Conservation (phyloP, 306 rosid species). For the Malus fusca region DNA sequence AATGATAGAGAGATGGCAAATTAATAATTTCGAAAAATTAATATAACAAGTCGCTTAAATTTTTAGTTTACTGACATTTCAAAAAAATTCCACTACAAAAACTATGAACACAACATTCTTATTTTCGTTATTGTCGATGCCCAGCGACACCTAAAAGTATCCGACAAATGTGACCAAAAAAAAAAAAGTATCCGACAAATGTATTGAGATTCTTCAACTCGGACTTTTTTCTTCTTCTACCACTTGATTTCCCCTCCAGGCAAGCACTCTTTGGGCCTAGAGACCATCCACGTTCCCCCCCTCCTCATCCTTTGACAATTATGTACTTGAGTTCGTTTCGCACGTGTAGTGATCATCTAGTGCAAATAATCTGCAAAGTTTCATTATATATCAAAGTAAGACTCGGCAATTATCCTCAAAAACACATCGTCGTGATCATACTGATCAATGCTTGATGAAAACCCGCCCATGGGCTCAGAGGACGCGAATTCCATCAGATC, state of each 20-base stretch:
- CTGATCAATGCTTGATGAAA: constrained; percentile 14
- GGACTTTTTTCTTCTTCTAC: neutral
- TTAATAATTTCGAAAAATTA: no score
- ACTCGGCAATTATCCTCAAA: neutral
- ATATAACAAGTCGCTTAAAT: no score
- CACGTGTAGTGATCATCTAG: constrained; percentile 27
- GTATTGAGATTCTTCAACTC: neutral
- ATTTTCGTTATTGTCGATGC: neutral
- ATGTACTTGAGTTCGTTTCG: constrained; percentile 2
- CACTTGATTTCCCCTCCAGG: neutral
- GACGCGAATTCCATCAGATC: constrained; percentile 22
- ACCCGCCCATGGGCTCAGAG: neutral
- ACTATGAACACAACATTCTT: neutral
- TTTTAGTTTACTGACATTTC: no score
- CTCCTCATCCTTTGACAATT: constrained; percentile 5
- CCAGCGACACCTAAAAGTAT: neutral
- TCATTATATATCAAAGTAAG: neutral
- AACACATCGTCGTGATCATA: constrained; percentile 1
- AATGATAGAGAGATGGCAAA: rapidly evolving
- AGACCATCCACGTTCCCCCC: constrained; percentile 7
- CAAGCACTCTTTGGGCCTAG: constrained; percentile 12
- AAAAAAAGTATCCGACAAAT: neutral
- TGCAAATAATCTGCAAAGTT: constrained; percentile 30
- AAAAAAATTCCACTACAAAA: neutral
- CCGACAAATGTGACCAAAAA: no score